Evolutionary conservation across 1,139 yeast species (phyloP), one percentile per base, ranked within the genome.

Genomic region (Trichomonascaceae sp.): DNA sequence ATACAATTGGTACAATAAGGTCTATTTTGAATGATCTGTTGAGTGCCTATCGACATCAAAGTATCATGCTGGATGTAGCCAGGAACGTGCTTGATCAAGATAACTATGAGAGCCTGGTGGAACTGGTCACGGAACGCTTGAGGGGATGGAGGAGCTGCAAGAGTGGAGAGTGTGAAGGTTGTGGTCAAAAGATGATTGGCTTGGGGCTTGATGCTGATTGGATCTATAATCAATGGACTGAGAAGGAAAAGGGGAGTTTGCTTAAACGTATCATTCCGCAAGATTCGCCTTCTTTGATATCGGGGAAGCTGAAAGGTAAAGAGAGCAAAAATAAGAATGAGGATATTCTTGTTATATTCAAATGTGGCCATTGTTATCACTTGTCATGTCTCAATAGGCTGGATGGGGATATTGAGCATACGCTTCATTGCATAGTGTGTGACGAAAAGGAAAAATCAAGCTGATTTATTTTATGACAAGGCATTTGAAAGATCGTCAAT

Each of bases 361-460:
- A 73, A 51, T 82, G 86, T 62, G 73, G 74, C 2, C 96, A 89
- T 68, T 82, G 84, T 0, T 88, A 85, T 64, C 96, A 89, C 65
- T 63, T 71, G 18, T 71, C 71, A 19, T 88, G 96, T 63, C 70
- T 87, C 36, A 66, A 67, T 50, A 73, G 74, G 54, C 66, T 80
- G 57, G 51, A 81, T 82, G 4, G 46, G 49, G 38, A 53, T 30
- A 4, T 51, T 24, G 17, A 57, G 56, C 22, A 45, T 57, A 9
- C 39, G 50, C 43, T 63, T 63, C 46, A 56, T 62, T 49, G 58
- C 60, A 19, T 55, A 41, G 44, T 36, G 3, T 60, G 64, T 47
- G 58, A 55, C 45, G 53, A 53, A 24, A 27, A 48, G 43, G 19
- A 38, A 51, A 24, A 46, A 45, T 30, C 32, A 36, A 17, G 19